Evolutionary conservation across 2,329 filamentous ascomycete species (phyloP).

Genomic region (Ascochyta fabae): DNA sequence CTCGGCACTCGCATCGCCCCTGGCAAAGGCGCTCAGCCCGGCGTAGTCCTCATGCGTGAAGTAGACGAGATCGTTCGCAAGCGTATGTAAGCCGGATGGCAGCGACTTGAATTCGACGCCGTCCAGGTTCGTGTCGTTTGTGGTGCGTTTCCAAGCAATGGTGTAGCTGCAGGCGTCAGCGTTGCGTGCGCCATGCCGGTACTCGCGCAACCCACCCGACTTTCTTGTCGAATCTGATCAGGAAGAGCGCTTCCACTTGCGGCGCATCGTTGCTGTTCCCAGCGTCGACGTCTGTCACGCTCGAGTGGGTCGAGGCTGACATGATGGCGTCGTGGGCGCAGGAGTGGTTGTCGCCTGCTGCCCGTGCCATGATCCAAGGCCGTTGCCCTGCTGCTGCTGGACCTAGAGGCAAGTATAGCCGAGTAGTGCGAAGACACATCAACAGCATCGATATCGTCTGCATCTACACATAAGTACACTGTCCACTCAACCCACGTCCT

Average conservation of each 20-base stretch:
- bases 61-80: constrained; percentile 86
- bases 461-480: too few relatives aligned
- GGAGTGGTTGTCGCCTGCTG: not conserved
- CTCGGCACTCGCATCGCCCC: constrained; percentile 77
- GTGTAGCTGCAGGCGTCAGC: constrained; percentile 64
- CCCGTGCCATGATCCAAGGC: constrained; percentile 2
- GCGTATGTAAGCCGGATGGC: constrained; percentile 89
- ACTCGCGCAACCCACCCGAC: constrained; percentile 67
- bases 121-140: constrained; percentile 75
- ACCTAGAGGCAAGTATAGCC: constrained; percentile 11
- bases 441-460: too few relatives aligned
- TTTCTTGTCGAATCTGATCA: constrained; percentile 92
- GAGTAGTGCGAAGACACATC: not conserved
- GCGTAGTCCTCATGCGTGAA: constrained; percentile 87
- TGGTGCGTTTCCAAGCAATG: constrained; percentile 82
- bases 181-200: constrained; percentile 1
- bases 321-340: constrained; percentile 21
- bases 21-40: constrained; percentile 90
- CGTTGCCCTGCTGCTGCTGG: constrained; percentile 1
- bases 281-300: constrained; percentile 35
- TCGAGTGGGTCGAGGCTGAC: constrained; percentile 41
- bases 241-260: constrained; percentile 73
- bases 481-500: not conserved
- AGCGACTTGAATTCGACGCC: constrained; percentile 96
- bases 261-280: constrained; percentile 31